phyloP scores from a whole-genome alignment of 306 rosid species.

The Cicer bijugum region DNA sequence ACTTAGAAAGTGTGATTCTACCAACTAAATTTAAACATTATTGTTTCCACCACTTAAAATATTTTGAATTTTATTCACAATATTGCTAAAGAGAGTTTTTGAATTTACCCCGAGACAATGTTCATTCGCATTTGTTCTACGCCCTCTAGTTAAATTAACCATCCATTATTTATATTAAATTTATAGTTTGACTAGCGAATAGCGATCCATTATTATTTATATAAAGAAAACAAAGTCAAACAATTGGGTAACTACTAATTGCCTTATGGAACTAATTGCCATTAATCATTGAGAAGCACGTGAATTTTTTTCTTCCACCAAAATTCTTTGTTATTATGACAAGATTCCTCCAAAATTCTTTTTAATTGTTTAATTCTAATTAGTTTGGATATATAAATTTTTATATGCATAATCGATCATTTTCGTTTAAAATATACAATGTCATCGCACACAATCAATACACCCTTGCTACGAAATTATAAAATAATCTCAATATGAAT shows the following conservation, averaged over 20 bases:
- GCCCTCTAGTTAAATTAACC: too few relatives aligned
- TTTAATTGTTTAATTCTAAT: conserved; percentile 9
- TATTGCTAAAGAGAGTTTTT: too few relatives aligned
- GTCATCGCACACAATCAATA: not conserved
- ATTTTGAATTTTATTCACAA: too few relatives aligned
- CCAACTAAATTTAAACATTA: too few relatives aligned
- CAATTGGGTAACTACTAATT: conserved; percentile 25
- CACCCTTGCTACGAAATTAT: conserved; percentile 16
- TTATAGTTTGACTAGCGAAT: too few relatives aligned
- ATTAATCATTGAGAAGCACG: conserved; percentile 41
- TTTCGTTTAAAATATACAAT: conserved; percentile 1
- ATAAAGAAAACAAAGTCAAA: conserved; percentile 6
- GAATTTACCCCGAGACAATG: too few relatives aligned
- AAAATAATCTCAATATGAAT: conserved; percentile 18
- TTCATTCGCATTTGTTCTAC: too few relatives aligned
- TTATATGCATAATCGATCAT: conserved; percentile 24
- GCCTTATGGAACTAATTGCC: not conserved
- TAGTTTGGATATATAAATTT: not conserved
- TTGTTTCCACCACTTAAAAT: too few relatives aligned
- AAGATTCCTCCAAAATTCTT: not conserved
- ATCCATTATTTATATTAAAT: too few relatives aligned
- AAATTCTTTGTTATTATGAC: not conserved
- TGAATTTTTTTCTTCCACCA: not conserved
- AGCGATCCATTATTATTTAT: too few relatives aligned
- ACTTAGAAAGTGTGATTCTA: too few relatives aligned